Evolutionary conservation across 169 alveolate genomes (phyloP).

Genomic region (Plasmodium vivax): DNA sequence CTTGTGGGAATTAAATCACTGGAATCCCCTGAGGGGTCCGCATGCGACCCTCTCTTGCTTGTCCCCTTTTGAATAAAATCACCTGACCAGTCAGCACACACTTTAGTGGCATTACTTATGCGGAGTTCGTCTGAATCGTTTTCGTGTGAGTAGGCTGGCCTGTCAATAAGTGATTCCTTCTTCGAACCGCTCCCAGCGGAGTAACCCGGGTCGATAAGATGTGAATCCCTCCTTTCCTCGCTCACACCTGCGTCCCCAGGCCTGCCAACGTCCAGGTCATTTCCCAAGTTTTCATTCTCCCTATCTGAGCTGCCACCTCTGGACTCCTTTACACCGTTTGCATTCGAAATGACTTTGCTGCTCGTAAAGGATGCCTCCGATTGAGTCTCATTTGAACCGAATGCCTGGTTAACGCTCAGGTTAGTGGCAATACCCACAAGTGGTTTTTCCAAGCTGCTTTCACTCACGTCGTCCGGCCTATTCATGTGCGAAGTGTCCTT

Average conservation of each 20-base stretch:
- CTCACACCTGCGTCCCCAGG: background rate
- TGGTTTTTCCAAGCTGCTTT: background rate
- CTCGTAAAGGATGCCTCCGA: background rate
- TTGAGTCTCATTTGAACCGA: background rate
- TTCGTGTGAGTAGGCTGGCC: background rate
- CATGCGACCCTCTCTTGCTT: background rate
- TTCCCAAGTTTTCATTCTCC: background rate
- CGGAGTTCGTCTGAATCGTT: background rate
- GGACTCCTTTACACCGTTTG: background rate
- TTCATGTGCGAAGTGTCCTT: background rate
- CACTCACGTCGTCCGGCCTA: background rate
- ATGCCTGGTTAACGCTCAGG: background rate
- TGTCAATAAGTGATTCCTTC: background rate
- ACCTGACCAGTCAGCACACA: background rate
- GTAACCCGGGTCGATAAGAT: background rate
- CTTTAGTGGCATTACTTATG: background rate
- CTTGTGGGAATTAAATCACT: background rate
- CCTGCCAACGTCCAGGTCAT: background rate
- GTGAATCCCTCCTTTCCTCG: background rate
- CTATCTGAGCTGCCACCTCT: background rate
- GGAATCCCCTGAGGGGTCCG: background rate
- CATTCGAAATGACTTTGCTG: background rate
- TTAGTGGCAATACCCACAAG: background rate
- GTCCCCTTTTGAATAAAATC: background rate
- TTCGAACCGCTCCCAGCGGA: background rate